Conservation (phyloP, 805 yeast genomes). For the Candida coquimbonensis region DNA sequence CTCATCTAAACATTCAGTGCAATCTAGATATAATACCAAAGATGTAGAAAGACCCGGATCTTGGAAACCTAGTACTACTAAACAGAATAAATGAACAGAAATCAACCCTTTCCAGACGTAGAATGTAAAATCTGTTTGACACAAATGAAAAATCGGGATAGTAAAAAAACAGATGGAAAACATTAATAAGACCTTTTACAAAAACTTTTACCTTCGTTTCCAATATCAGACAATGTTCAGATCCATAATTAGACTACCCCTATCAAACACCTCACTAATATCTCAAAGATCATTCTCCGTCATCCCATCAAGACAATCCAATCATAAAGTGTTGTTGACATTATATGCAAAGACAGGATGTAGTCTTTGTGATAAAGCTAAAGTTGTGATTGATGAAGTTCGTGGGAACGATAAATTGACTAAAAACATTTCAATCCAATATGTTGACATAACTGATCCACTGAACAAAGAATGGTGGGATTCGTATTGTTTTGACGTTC, state of each 20-base stretch:
- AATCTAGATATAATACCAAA: background rate
- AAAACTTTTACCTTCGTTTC: no score
- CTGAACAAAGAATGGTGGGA: constrained; percentile 63
- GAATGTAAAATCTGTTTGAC: background rate
- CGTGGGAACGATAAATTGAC: constrained; percentile 24
- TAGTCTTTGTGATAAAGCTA: constrained; percentile 61
- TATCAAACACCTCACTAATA: background rate
- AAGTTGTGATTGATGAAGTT: constrained; percentile 39
- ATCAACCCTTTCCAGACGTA: background rate
- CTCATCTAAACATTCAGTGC: background rate
- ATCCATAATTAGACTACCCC: no score
- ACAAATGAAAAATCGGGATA: background rate
- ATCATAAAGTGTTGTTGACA: constrained; percentile 29
- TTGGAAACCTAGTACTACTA: constrained; percentile 1
- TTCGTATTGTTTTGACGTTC: constrained; percentile 69
- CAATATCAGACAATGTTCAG: no score
- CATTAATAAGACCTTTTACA: background rate
- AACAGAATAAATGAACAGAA: background rate
- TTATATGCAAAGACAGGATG: constrained; percentile 68
- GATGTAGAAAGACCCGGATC: constrained; percentile 5
- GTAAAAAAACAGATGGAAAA: background rate
- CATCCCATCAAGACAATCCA: background rate
- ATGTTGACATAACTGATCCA: constrained; percentile 53
- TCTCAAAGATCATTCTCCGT: background rate
- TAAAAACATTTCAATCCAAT: constrained; percentile 28